Base-by-base conservation (phyloP, 805 yeast genomes). In the Wickerhamiella sorbophila region DNA sequence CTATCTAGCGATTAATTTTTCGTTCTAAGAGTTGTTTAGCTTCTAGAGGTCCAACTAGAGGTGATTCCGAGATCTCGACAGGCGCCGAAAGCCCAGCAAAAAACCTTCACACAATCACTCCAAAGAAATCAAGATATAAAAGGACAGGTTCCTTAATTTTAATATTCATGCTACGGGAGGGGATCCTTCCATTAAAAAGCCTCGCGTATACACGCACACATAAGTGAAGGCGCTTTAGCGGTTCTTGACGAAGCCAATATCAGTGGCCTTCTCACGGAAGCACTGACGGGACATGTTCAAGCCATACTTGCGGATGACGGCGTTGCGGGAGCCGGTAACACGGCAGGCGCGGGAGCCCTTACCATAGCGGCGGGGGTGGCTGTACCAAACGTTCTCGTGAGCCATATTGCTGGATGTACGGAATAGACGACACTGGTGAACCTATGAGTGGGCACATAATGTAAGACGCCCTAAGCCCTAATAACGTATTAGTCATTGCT, bases 361-460 rank as follows among this genome's bases (percentile, higher is more conserved):
- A 74, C 98, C 98, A 86, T 77, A 88, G 74, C 82, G 87, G 84
- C 97, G 85, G 79, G 99, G 98, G 94, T 91, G 98, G 70, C 97
- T 87, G 80, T 72, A 91, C 99, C 99, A 91, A 79, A 88, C 94
- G 86, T 85, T 80, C 80, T 85, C 95, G 95, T 87, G 97, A 81
- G 96, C 95, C 97, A 87, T 87, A 51, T 73, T 82, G 76, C 71
- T 27, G 36, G 39, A 37, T 37, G 33, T 26, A 18, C 16, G 42
- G 32, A 33, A 29, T 27, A 31, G 17, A n/a, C 31, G 20, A 39
- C 36, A 21, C 6, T 2, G 9, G 19, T 14, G 36, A 31, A 29
- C 26, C 36, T 33, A 36, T 9, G 31, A 41, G 44, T 40, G 44
- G 33, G 31, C 2, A 15, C n/a, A 26, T 27, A 20, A 27, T 36